Evolutionary conservation across 352 stramenopile species (phyloP), one percentile per base, ranked within the genome.

Genomic region (Phytophthora pistaciae): DNA sequence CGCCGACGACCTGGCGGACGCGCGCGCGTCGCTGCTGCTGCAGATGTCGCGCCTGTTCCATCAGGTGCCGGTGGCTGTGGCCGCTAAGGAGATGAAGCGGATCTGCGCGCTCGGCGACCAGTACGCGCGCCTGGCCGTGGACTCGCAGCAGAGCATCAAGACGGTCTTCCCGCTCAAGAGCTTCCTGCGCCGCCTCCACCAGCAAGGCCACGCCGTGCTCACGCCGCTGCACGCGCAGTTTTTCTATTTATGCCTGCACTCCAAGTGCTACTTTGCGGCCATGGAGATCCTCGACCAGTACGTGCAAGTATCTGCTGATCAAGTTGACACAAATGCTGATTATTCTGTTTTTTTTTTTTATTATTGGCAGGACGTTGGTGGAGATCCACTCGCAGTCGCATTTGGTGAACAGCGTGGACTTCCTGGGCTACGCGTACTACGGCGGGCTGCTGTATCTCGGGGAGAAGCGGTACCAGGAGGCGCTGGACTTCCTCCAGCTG

Each of bases 351-450:
- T 46, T 5, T 44, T 3, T 44, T 14, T 68, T 60, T 77, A 14
- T 59, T 44, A 33, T 66, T 16, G 13, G n/a, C 56, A 95, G 88
- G 31, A 82, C 83, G 48, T 64, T 95, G 23, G 80, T 92, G 72
- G 88, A 95, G 69, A 78, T 94, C 48, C 86, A 95, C 55, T 56
- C 80, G 20, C 80, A 92, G 67, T 60, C 74, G 42, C 76, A 88
- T 62, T 60, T 90, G 0, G 70, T 94, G 49, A 81, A 44, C 10
- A 55, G 71, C 18, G 84, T 92, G 20, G 85, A 96, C 71, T 90
- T 95, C 60, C 67, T 95, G 56, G 73, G 84, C 56, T 97, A 97
- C 65, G 84, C 85, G 55, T 97, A 95, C 78, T 96, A 96, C 63
- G 89, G 86, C 49, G 91, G 87, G 13, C 55, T 94, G 48, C 60